These are phyloP conservation scores for Cupressus sempervirens DNA, from an alignment of 75 land plant genomes.

Conservation along the genomic window DNA sequence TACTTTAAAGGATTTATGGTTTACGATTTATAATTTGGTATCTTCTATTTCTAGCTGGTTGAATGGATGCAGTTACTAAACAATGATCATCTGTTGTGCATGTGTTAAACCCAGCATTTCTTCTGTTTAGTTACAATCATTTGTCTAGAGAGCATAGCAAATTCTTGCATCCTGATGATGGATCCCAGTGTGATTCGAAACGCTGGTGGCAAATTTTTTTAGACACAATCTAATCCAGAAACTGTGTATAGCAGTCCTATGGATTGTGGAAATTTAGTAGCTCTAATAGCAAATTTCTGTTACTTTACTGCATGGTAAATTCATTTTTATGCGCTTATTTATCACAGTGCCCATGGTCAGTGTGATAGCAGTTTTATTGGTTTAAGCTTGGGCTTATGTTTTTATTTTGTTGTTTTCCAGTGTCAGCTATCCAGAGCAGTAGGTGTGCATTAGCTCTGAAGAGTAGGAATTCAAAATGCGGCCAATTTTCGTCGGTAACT, in stretches of 20 bases:
- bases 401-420: neutral
- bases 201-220: too few relatives aligned
- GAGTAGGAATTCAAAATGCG: conserved; percentile 31
- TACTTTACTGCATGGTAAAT: neutral
- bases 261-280: too few relatives aligned
- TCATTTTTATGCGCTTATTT: neutral
- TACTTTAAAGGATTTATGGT: neutral
- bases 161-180: too few relatives aligned
- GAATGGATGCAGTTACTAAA: neutral
- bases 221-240: too few relatives aligned
- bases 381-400: neutral
- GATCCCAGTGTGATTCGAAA: too few relatives aligned
- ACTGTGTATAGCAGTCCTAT: too few relatives aligned
- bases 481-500: conserved; percentile 79
- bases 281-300: neutral
- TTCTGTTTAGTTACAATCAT: neutral
- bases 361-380: neutral
- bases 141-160: neutral
- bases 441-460: neutral
- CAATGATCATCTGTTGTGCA: neutral
- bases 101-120: neutral
- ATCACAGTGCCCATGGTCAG: neutral
- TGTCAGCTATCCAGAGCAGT: neutral
- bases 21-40: neutral
- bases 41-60: neutral